A percentile compares a stretch with the other conserved stretches of the same genome.
Conservation (phyloP, 768 basidiomycete genomes). For the Pleurotus ostreatus region DNA sequence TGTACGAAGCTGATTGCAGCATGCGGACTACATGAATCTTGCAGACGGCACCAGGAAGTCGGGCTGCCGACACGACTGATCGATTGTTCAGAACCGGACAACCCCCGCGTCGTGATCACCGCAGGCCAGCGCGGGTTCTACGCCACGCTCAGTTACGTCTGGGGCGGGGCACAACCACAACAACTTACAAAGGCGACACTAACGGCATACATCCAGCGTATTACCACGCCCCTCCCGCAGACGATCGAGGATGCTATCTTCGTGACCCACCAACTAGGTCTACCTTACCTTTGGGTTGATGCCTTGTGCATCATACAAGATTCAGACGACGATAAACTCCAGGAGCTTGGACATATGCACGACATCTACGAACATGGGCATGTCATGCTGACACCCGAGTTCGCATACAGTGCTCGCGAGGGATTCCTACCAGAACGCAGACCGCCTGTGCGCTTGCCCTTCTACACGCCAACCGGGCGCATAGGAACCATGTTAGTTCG, state of each 20-base stretch:
- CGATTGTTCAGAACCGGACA: neutral
- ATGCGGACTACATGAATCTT: too few relatives aligned
- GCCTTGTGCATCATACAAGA: slow-evolving; percentile 1
- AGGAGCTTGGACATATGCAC: neutral
- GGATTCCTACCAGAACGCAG: neutral
- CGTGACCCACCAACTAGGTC: neutral
- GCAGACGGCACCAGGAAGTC: too few relatives aligned
- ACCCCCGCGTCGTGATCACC: neutral
- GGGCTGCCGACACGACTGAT: neutral
- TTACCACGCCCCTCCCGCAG: neutral
- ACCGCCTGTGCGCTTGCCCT: too few relatives aligned
- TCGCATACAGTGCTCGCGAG: neutral
- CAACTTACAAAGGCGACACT: neutral
- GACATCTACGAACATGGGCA: neutral
- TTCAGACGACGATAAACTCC: neutral
- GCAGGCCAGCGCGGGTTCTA: neutral
- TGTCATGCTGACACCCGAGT: neutral
- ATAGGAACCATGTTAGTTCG: neutral
- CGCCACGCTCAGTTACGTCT: neutral
- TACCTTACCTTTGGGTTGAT: neutral
- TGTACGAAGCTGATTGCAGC: too few relatives aligned
- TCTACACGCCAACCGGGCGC: neutral
- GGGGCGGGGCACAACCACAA: neutral
- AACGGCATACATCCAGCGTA: neutral
- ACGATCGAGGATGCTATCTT: neutral